These are phyloP conservation scores for Maudiozyma turicensis DNA, from an alignment of 805 yeast genomes.

Conservation along the genomic window DNA sequence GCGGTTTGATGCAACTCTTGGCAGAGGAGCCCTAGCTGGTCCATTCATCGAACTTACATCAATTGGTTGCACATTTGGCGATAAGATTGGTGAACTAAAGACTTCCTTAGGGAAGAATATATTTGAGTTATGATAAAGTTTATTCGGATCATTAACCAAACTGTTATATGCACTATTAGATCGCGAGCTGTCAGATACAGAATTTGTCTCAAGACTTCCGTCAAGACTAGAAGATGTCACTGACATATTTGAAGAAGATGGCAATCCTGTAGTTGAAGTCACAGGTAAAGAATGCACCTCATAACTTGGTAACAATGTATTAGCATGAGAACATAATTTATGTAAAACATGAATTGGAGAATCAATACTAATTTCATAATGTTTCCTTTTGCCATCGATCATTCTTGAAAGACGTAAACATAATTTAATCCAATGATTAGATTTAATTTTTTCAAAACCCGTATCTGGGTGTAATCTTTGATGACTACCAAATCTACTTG, in stretches of 20 bases:
- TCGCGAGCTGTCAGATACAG: not conserved
- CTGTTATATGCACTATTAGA: not conserved
- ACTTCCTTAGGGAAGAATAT: conserved; percentile 34
- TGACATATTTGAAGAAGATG: not conserved
- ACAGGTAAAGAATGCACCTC: conserved; percentile 24
- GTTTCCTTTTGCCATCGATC: conserved; percentile 69
- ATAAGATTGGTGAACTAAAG: conserved; percentile 38
- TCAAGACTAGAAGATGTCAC: not conserved
- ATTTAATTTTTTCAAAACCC: conserved; percentile 63
- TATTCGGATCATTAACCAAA: not conserved
- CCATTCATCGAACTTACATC: conserved; percentile 7
- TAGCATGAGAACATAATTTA: conserved; percentile 69
- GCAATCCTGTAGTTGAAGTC: not conserved
- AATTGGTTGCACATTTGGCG: conserved; percentile 33
- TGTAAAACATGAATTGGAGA: conserved; percentile 84
- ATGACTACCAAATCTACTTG: conserved; percentile 50
- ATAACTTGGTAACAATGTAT: conserved; percentile 69
- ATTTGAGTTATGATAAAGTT: conserved; percentile 28
- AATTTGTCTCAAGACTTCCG: not conserved
- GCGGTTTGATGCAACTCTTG: conserved; percentile 1
- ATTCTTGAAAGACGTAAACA: conserved; percentile 67
- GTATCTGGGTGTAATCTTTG: conserved; percentile 77
- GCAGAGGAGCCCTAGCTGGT: conserved; percentile 6
- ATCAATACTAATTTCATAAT: conserved; percentile 89
- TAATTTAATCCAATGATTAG: conserved; percentile 93